Base-by-base conservation (phyloP, 148 eudicot species). In the Silene conica region DNA sequence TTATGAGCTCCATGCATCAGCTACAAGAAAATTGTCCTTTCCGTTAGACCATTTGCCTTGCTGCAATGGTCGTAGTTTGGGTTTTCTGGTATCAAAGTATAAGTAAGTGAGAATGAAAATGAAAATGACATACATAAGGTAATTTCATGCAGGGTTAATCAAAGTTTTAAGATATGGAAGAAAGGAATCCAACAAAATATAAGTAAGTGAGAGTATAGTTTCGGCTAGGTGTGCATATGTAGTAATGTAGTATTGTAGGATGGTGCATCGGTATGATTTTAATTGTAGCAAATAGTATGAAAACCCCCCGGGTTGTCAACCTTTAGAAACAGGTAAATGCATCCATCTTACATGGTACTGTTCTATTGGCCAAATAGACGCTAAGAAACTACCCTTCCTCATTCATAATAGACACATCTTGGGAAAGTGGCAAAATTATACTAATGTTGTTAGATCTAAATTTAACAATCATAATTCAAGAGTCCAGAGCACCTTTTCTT, bases 21-120 rank as follows among this genome's bases (percentile, higher is more conserved):
- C 78, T 46, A 81, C 82, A 70, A 94, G 97, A 81, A 94, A 94
- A 50, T 97, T 96, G 85, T 90, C 97, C 76, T 89, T 89, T 66
- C 98, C 97, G 81, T 83, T 92, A 52, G 85, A 84, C 98, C 98
- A 94, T 69, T 85, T 89, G 68, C 78, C 87, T 77, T 82, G 86
- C 82, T 90, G 86, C 78, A 91, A 78, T 43, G 93, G 98, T 81
- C 97, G 85, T 54, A 78, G 71, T 72, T 87, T 78, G 70, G 84
- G 77, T 80, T 88, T 81, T 65, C 73, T 80, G 43, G 61, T 67
- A 71, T 81, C 85, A 55, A 38, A 25, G 23, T 48, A 19, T 60
- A 38, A 21, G 58, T 86, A 26, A 94, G 89, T 59, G 97, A 88
- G 52, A 23, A n/a, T n/a, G n/a, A n/a, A n/a, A n/a, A n/a, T n/a